Evolutionary conservation across 2,329 filamentous ascomycete genomes (phyloP).

Genomic region (Cercospora janseana): DNA sequence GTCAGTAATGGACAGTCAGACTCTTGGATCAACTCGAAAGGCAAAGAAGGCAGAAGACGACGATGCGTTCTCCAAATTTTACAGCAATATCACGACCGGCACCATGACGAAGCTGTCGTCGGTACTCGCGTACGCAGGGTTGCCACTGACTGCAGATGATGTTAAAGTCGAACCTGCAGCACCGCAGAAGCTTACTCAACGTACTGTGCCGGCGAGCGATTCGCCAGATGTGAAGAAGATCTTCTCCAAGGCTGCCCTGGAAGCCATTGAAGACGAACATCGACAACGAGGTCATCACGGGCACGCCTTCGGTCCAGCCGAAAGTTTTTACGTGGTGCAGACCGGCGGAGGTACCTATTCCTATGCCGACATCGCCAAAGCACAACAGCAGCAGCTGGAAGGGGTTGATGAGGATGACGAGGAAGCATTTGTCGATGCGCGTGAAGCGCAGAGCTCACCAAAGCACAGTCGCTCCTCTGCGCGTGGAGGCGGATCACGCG

Average conservation of each 20-base stretch:
- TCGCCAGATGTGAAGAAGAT: slow-evolving; percentile 74
- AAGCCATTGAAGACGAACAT: slow-evolving; percentile 68
- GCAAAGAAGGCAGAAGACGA: slow-evolving; percentile 33
- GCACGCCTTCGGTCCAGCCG: slow-evolving; percentile 52
- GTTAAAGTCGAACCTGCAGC: slow-evolving; percentile 29
- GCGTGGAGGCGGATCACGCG: slow-evolving; percentile 37
- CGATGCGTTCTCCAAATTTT: slow-evolving; percentile 86
- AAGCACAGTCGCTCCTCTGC: slow-evolving; percentile 41
- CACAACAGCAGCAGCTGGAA: slow-evolving; percentile 43
- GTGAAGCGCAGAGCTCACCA: slow-evolving; percentile 57
- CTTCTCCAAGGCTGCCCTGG: slow-evolving; percentile 80
- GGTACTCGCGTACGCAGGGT: slow-evolving; percentile 85
- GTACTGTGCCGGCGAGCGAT: slow-evolving; percentile 34
- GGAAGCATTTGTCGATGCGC: slow-evolving; percentile 87
- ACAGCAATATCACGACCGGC: slow-evolving; percentile 77
- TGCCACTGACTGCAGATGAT: slow-evolving; percentile 61
- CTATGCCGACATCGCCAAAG: slow-evolving; percentile 74
- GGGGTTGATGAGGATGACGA: slow-evolving; percentile 56
- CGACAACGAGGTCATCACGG: slow-evolving; percentile 50
- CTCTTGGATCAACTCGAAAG: slow-evolving; percentile 18
- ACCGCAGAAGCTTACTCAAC: slow-evolving; percentile 33
- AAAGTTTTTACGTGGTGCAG: slow-evolving; percentile 92
- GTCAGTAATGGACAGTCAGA: slow-evolving; percentile 35
- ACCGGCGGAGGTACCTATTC: slow-evolving; percentile 87
- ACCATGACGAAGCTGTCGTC: slow-evolving; percentile 87